Evolutionary conservation across 2,329 filamentous ascomycete genomes (phyloP).

Genomic region (Sporothrix dimorphospora): DNA sequence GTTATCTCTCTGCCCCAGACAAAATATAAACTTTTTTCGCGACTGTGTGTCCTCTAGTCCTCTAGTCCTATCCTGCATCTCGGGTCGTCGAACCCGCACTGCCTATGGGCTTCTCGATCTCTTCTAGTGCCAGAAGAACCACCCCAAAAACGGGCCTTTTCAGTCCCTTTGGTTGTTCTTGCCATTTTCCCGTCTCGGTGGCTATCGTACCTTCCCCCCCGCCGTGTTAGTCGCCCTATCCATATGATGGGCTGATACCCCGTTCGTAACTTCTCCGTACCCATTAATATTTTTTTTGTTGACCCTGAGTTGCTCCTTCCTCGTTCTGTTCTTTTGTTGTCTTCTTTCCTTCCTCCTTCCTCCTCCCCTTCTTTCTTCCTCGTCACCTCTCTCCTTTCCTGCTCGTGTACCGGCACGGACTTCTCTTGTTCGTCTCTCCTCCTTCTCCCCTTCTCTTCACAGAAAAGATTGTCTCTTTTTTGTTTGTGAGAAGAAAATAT

Average conservation of each 20-base stretch:
- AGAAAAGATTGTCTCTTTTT: not conserved
- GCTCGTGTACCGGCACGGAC: not conserved
- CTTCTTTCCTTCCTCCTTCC: not conserved
- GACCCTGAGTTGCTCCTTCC: not conserved
- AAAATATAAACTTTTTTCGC: not conserved
- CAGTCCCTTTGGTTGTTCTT: not conserved
- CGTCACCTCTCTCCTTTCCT: conserved; percentile 16
- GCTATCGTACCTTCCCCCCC: conserved; percentile 10
- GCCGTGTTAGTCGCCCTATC: conserved; percentile 12
- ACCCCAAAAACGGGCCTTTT: conserved; percentile 9
- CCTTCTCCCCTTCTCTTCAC: not conserved
- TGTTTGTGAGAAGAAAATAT: not conserved
- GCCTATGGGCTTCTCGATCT: conserved; percentile 12
- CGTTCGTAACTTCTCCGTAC: not conserved
- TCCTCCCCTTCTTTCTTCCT: not conserved
- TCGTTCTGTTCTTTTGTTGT: not conserved
- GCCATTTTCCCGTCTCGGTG: conserved; percentile 8
- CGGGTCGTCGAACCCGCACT: conserved; percentile 1
- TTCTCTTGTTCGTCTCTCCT: not conserved
- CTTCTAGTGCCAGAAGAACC: conserved; percentile 14
- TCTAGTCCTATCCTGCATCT: not conserved
- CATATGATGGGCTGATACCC: not conserved
- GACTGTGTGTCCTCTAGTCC: not conserved
- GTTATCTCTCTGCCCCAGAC: conserved; percentile 22
- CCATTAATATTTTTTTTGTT: not conserved